Base-by-base conservation (phyloP, 2,329 filamentous ascomycete species). In the Diplodia intermedia region DNA sequence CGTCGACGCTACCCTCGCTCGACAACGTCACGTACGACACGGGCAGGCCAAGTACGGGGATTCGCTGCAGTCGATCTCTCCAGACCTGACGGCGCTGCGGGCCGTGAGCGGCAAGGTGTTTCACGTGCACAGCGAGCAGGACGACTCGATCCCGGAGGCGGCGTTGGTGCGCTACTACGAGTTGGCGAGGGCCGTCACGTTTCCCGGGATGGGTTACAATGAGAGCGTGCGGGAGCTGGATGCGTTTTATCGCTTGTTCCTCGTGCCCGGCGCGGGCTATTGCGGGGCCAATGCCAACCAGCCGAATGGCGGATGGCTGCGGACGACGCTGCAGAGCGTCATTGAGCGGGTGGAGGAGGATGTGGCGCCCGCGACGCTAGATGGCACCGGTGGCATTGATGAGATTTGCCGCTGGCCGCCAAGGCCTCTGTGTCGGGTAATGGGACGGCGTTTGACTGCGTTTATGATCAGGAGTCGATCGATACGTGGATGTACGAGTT, bases 61-160 rank as follows among this genome's bases (percentile, higher is more conserved):
- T 71, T 82, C 74, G 55, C 78, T 87, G 3, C 85, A 88, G 71
- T 87, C 85, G 6, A 86, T 82, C 0, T 72, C 82, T n/a, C 83
- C 85, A 0, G 86, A 88, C 70, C 78, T 88, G 0, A 83, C 82
- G 0, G 70, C 77, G 7, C 87, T 87, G 78, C 77, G 83, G 38
- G 67, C 77, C 2, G 72, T 78, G 0, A 86, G 86, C 38, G 86
- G 84, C 63, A 88, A 88, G 75, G 75, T 88, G 3, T 75, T 88
- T 7, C 85, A 87, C 73, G 86, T 82, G 77, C 86, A 88, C 75
- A 86, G 65, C 62, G 85, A 88, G 75, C 83, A 82, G 0, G 86
- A 88, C 73, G 74, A 79, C 18, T 82, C 79, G 7, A 78, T 89
- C 69, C 86, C 86, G 1, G 75, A 86, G 1, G 84, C 79, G 5